Percentiles rank a stretch among this genome's conserved stretches.
Conservation (phyloP, 2,329 filamentous ascomycete genomes). For the Ascosphaera apis region DNA sequence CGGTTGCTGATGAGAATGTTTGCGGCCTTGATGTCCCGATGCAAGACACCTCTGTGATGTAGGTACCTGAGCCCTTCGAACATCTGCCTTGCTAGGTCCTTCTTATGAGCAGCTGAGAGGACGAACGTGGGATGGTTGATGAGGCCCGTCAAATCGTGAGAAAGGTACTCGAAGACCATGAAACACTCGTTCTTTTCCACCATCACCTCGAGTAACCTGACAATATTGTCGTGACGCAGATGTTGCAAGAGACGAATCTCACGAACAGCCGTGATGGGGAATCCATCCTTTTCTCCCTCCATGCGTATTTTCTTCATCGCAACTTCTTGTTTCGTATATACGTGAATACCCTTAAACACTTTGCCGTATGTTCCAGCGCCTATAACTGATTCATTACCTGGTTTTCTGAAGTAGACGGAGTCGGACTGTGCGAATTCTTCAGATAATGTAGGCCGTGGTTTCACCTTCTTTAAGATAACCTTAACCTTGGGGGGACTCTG, state of each 20-base stretch:
- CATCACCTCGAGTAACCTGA: conserved; percentile 90
- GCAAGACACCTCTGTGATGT: conserved; percentile 76
- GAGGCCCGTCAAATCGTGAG: conserved; percentile 83
- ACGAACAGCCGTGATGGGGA: conserved; percentile 85
- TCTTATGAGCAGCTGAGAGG: conserved; percentile 66
- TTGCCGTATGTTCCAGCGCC: conserved; percentile 90
- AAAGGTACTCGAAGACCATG: conserved; percentile 98
- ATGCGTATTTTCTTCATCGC: conserved; percentile 97
- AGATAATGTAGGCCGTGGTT: conserved; percentile 45
- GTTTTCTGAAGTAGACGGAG: conserved; percentile 84
- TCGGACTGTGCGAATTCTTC: conserved; percentile 55
- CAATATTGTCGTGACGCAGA: conserved; percentile 66
- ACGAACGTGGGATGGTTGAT: conserved; percentile 86
- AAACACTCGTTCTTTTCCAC: conserved; percentile 97
- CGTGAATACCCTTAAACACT: conserved; percentile 76
- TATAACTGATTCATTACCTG: conserved; percentile 91
- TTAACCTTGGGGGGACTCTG: conserved; percentile 36
- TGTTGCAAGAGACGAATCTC: conserved; percentile 96
- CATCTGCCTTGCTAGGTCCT: conserved; percentile 76
- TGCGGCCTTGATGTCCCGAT: conserved; percentile 94
- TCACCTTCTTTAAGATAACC: conserved; percentile 45
- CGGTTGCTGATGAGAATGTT: conserved; percentile 87
- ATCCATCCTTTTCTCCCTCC: conserved; percentile 98
- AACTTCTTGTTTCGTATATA: conserved; percentile 52
- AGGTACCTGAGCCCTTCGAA: conserved; percentile 89